These are phyloP conservation scores for Vitis hybrid DNA, from an alignment of 177 flowering plant genomes.

Conservation along the genomic window DNA sequence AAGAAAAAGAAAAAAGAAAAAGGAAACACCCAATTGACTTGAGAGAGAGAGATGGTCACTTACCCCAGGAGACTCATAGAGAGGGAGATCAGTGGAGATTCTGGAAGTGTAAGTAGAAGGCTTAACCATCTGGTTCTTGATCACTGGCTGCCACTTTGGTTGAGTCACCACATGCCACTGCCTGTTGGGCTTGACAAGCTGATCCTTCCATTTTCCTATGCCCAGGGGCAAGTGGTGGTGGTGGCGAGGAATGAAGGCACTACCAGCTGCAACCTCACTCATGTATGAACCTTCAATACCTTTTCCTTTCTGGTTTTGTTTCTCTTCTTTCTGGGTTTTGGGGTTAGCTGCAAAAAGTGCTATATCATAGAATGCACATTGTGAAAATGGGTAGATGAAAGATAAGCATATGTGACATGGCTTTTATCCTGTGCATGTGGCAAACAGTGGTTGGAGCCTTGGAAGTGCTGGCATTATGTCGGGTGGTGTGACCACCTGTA, in stretches of 20 bases:
- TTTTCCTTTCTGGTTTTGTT: neutral
- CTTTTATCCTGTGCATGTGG: too few species aligned
- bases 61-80: slow-evolving; percentile 70
- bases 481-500: too few species aligned
- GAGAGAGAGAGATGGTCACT: neutral
- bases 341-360: neutral
- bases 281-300: neutral
- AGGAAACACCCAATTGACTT: too few species aligned
- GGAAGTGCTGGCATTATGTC: too few species aligned
- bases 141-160: slow-evolving; percentile 2
- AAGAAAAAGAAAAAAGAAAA: neutral
- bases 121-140: slow-evolving; percentile 23
- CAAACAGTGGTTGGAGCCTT: too few species aligned
- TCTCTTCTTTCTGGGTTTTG: neutral
- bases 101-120: slow-evolving; percentile 53
- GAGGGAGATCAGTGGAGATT: slow-evolving; percentile 60
- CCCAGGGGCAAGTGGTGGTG: neutral
- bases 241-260: neutral
- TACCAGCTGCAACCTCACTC: slow-evolving; percentile 5
- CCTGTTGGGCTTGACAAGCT: neutral
- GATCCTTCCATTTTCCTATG: slow-evolving; percentile 1
- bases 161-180: neutral
- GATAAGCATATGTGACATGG: too few species aligned
- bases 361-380: too few species aligned
- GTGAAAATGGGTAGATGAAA: too few species aligned